Base-by-base conservation (phyloP, 768 basidiomycete species). In the Stropharia rugosoannulata region DNA sequence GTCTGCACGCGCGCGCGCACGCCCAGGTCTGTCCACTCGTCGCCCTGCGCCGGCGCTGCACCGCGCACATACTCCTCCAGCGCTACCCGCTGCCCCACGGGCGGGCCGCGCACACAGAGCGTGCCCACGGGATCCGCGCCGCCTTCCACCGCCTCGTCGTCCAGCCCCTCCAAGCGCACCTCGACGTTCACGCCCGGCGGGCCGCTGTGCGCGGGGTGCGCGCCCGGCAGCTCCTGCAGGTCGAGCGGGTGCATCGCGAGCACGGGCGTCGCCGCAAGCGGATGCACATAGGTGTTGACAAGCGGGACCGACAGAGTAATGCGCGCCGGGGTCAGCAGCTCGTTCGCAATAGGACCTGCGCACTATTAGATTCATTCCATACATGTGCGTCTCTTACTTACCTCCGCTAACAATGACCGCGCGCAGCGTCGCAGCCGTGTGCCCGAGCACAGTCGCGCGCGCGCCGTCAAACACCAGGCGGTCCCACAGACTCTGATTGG, bases 181-280 rank as follows among this genome's bases (percentile, higher is more conserved):
- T 97, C 95, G 0, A 94, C 75, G 63, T 95, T 95, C 51, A 86
- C 77, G n/a, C 85, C 81, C 2, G 95, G 95, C 3, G 93, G 86
- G 4, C 94, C 95, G 11, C 83, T 81, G 62, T 80, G 80, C 3
- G 79, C 77, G 29, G 70, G 22, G 44, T 11, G 25, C 25, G 32
- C 62, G 3, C 45, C 45, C 7, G 81, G 77, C 67, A 93, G 83
- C 10, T 85, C 79, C 70, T 97, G 95, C 22, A 97, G 69, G 67
- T 98, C 95, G 51, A 92, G 81, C 7, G 90, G 85, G 64, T 95
- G 90, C 7, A 90, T 83, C 5, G 90, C 89, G 43, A 95, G 79
- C 27, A 95, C 70, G 0, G 95, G 95, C 3, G 87, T 93, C 2
- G 86, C 76, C 18, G 87, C 85, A 38, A 83, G 70, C 4, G 80